phyloP scores from a whole-genome alignment of 2,329 filamentous ascomycete genomes.

The Pseudopyricularia javanii region DNA sequence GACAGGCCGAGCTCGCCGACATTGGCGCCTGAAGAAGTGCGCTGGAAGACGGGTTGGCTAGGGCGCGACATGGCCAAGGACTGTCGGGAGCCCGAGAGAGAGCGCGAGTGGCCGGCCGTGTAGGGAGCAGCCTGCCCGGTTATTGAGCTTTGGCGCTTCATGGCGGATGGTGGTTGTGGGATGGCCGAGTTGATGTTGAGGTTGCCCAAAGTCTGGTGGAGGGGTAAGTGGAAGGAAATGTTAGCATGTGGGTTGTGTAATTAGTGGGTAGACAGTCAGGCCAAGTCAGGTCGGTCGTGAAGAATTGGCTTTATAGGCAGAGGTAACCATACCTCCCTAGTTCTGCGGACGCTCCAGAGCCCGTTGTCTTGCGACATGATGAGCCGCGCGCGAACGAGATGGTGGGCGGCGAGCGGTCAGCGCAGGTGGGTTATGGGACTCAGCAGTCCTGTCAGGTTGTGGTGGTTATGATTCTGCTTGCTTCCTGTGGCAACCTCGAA shows the following conservation, averaged over 20 bases:
- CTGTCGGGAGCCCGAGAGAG: slow-evolving; percentile 70
- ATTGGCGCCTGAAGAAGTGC: slow-evolving; percentile 72
- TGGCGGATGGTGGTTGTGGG: slow-evolving; percentile 80
- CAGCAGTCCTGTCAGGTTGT: not conserved
- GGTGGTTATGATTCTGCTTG: not conserved
- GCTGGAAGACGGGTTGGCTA: slow-evolving; percentile 76
- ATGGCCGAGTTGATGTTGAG: slow-evolving; percentile 75
- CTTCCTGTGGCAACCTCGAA: not conserved
- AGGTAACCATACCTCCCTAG: slow-evolving; percentile 58
- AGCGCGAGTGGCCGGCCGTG: slow-evolving; percentile 63
- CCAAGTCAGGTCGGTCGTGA: not conserved
- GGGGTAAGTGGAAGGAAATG: not conserved
- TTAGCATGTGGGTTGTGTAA: not conserved
- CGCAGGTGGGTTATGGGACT: not conserved
- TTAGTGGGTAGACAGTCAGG: not conserved
- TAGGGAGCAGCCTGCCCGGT: slow-evolving; percentile 52
- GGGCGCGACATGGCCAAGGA: slow-evolving; percentile 76
- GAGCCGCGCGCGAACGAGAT: slow-evolving; percentile 6
- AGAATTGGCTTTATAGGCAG: not conserved
- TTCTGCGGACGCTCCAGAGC: slow-evolving; percentile 83
- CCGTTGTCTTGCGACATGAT: slow-evolving; percentile 79
- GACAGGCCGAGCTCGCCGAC: slow-evolving; percentile 64
- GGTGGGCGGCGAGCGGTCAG: not conserved
- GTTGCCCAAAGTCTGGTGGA: slow-evolving; percentile 64
- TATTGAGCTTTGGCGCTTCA: slow-evolving; percentile 83